Evolutionary conservation across 2,329 filamentous ascomycete genomes (phyloP), one percentile per base, ranked within the genome.

Genomic region (Penicillium sp.): DNA sequence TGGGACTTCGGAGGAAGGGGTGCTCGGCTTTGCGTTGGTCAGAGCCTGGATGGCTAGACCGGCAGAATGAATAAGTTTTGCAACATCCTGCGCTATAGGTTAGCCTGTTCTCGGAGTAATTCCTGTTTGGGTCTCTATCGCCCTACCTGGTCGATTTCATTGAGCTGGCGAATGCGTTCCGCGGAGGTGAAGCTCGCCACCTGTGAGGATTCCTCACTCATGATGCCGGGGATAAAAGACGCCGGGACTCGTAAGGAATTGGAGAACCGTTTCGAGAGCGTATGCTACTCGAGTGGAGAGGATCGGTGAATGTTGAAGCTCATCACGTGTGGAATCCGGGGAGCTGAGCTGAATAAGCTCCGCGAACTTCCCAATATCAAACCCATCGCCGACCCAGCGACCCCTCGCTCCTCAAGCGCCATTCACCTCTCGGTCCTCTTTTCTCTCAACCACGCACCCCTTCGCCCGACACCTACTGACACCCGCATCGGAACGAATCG

Each of bases 101-200:
- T 33, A 44, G 35, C 5, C 5, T 10, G 9, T 39, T 9, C 14
- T 28, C 36, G 13, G 9, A 11, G 9, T 20, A 18, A 22, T 38
- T 20, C 4, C 7, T 3, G 16, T 2, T 13, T 38, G 16, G 18
- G 10, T 13, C 9, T 5, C 4, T 5, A 18, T 38, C 13, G 35
- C 35, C 35, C 9, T 66, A 86, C 84, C 65, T 82, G 82, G 73
- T 95, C 90, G 62, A 95, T 88, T 38, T 86, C 83, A 61, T 86
- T 87, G 50, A 95, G 82, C 64, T 95, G 89, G 51, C 86, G 79
- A 58, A 95, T 90, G 58, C 88, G 89, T 68, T 95, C 88, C 36
- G 87, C 81, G 30, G 87, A 81, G 9, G 84, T 88, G 60, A 92
- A 88, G n/a, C 62, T 64, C 38, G 67, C 58, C 46, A 69, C 60